These are phyloP conservation scores for Colletotrichum higginsianum DNA, from an alignment of 2,329 filamentous ascomycete genomes.

Conservation along the genomic window DNA sequence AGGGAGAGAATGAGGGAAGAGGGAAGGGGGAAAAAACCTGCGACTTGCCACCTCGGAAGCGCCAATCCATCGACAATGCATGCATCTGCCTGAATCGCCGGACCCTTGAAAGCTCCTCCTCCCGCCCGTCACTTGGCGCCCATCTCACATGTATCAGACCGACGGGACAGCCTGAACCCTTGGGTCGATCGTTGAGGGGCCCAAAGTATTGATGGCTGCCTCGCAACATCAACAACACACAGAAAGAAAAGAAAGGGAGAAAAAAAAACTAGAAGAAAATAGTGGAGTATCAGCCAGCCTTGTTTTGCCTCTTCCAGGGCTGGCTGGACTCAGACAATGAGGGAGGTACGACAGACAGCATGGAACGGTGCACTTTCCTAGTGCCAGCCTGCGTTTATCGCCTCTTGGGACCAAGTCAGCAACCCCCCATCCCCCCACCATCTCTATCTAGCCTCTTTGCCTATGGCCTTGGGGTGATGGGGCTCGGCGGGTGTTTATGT, in stretches of 20 bases:
- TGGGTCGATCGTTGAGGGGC: conserved; percentile 14
- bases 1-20: no score
- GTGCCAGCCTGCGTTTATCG: not conserved
- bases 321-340: not conserved
- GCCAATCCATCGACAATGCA: conserved; percentile 22
- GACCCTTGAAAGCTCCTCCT: not conserved
- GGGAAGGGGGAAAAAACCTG: not conserved
- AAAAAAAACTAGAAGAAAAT: no score
- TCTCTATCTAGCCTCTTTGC: not conserved
- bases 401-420: not conserved
- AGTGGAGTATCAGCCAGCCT: not conserved
- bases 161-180: conserved; percentile 9
- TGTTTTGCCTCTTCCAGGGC: conserved; percentile 3
- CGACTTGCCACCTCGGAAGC: conserved; percentile 18
- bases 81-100: conserved; percentile 27
- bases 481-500: not conserved
- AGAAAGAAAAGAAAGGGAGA: no score
- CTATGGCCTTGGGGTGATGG: not conserved
- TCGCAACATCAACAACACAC: not conserved
- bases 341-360: not conserved
- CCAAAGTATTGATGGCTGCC: not conserved
- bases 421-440: not conserved
- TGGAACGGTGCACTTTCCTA: not conserved
- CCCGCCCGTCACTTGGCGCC: conserved; percentile 11
- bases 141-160: conserved; percentile 11